These are phyloP conservation scores for Vachellia pachyceras DNA, from an alignment of 306 rosid genomes.

Conservation along the genomic window DNA sequence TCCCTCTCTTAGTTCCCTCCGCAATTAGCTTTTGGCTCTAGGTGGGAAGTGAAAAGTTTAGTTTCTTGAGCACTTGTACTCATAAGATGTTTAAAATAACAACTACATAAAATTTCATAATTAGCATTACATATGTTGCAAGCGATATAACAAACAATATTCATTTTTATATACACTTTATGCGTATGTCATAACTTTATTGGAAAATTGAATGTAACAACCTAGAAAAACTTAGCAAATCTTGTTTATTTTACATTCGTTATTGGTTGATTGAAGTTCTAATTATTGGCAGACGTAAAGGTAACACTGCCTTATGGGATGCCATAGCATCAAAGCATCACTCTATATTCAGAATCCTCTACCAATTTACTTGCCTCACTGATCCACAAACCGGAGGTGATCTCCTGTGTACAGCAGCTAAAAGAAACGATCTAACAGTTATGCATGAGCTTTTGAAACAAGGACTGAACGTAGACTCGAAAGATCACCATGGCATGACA, in stretches of 20 bases:
- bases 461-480: constrained; percentile 68
- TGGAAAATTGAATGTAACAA: neutral
- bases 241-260: neutral
- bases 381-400: constrained; percentile 60
- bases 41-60: neutral
- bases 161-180: neutral
- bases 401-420: constrained; percentile 71
- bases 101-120: neutral
- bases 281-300: constrained; percentile 60
- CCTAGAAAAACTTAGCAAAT: neutral
- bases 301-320: constrained; percentile 82
- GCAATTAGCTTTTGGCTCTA: neutral
- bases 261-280: constrained; percentile 4
- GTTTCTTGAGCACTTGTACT: neutral
- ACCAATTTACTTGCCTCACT: constrained; percentile 51
- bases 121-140: neutral
- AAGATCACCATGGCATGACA: constrained; percentile 46
- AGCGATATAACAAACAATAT: neutral
- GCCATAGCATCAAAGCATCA: constrained; percentile 70
- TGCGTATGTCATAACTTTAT: neutral
- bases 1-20: constrained; percentile 11
- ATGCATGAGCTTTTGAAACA: constrained; percentile 67
- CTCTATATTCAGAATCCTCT: constrained; percentile 68
- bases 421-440: constrained; percentile 51
- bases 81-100: neutral